Evolutionary conservation across 495 filamentous ascomycete species (phyloP).

Genomic region (Staphylotrichum tortipilum): DNA sequence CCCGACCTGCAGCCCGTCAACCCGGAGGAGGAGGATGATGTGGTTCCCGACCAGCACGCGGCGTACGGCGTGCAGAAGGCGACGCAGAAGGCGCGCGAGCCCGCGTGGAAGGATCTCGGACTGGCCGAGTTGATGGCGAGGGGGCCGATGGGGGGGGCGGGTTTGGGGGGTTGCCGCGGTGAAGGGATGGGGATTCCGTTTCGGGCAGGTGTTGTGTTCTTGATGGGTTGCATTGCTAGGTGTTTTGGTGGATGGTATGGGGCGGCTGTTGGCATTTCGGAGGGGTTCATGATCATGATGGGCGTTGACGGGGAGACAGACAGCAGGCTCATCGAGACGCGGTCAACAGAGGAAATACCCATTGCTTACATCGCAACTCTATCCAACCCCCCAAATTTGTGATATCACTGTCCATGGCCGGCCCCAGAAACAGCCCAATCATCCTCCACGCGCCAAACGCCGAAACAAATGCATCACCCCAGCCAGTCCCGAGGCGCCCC

Average conservation of each 20-base stretch:
- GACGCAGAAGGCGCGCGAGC: conserved; percentile 60
- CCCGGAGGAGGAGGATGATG: conserved; percentile 96
- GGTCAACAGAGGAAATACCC: background rate
- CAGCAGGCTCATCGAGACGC: background rate
- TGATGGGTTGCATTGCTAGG: conserved; percentile 1
- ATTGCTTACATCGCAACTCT: background rate
- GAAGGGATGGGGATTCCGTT: conserved; percentile 7
- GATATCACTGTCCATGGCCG: background rate
- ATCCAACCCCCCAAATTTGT: background rate
- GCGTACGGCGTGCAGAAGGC: conserved; percentile 92
- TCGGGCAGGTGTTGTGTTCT: background rate
- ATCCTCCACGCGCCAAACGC: conserved; percentile 13
- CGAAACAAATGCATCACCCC: conserved; percentile 15
- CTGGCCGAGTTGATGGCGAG: conserved; percentile 59
- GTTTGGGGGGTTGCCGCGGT: conserved; percentile 11
- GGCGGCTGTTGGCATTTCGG: background rate
- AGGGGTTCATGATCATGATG: background rate
- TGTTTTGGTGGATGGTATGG: background rate
- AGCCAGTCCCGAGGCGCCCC: background rate
- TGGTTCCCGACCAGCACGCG: conserved; percentile 94
- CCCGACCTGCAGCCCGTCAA: conserved; percentile 87
- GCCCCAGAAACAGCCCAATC: background rate
- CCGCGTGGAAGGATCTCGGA: conserved; percentile 81
- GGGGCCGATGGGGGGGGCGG: conserved; percentile 27
- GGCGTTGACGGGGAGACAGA: background rate